Conservation (phyloP, 139 green algal genomes). For the Diplosphaera chodatii region DNA sequence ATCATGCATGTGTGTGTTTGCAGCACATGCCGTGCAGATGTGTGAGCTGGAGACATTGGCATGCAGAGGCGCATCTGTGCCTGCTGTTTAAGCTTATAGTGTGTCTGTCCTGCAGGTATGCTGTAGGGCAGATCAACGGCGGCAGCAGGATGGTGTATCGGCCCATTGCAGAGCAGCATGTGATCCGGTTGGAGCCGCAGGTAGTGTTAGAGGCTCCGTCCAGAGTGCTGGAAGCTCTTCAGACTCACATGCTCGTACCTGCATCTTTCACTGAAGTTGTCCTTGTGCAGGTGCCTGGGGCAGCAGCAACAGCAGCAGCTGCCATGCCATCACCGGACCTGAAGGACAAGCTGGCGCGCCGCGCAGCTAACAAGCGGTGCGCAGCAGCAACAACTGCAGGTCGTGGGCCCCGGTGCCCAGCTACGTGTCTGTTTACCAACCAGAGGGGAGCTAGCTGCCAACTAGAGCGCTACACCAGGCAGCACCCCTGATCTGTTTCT, state of each 20-base stretch:
- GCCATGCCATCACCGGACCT: too few relatives aligned
- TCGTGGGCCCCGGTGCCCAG: too few relatives aligned
- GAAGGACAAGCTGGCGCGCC: constrained; percentile 1
- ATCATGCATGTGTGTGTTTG: too few relatives aligned
- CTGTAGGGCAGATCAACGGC: constrained; percentile 21
- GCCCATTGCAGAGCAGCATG: neutral
- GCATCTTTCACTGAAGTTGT: constrained; percentile 11
- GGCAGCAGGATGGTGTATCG: constrained; percentile 6
- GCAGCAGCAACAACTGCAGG: neutral
- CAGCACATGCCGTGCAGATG: too few relatives aligned
- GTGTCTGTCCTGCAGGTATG: constrained; percentile 19
- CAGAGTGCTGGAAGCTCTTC: too few relatives aligned
- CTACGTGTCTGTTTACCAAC: neutral
- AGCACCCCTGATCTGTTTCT: neutral
- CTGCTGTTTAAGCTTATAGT: too few relatives aligned
- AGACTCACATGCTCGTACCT: constrained; percentile 1
- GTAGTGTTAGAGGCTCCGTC: too few relatives aligned
- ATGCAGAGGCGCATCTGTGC: too few relatives aligned
- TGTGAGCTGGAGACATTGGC: too few relatives aligned
- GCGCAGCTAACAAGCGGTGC: constrained; percentile 20
- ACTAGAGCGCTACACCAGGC: neutral
- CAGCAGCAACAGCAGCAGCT: neutral
- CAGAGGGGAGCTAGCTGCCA: neutral
- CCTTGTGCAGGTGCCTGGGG: too few relatives aligned
- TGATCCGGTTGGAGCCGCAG: constrained; percentile 37